Percentiles rank a stretch among this genome's conserved stretches.
phyloP scores from a whole-genome alignment of 2,329 filamentous ascomycete species.

The Phoma herbarum region DNA sequence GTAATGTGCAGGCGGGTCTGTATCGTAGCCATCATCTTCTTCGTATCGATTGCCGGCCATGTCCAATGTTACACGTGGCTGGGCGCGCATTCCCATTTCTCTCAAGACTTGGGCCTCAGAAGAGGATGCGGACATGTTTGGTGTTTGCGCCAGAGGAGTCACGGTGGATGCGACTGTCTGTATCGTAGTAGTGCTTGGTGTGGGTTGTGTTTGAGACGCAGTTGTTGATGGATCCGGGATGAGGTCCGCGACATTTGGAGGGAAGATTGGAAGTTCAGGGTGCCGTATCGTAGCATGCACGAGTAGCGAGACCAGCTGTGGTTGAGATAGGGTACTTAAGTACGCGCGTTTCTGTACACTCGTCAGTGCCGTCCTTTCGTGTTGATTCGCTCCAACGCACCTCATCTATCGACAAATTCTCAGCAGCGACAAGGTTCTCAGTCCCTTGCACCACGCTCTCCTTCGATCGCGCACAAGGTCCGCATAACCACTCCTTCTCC shows the following conservation, averaged over 20 bases:
- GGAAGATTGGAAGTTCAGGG: constrained; percentile 72
- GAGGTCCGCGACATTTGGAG: constrained; percentile 46
- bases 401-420: constrained; percentile 54
- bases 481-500: constrained; percentile 76
- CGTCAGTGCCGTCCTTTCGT: not conserved
- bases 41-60: constrained; percentile 40
- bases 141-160: constrained; percentile 31
- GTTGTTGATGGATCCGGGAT: constrained; percentile 29
- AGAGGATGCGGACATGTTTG: constrained; percentile 40
- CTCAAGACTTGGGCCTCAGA: constrained; percentile 47
- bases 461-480: constrained; percentile 60
- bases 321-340: constrained; percentile 67
- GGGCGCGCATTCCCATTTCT: constrained; percentile 31
- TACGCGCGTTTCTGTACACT: constrained; percentile 67
- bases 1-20: constrained; percentile 65
- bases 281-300: constrained; percentile 68
- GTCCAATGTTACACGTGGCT: constrained; percentile 30
- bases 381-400: constrained; percentile 39
- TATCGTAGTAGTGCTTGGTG: constrained; percentile 21
- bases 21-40: constrained; percentile 63
- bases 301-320: constrained; percentile 70
- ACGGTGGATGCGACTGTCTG: constrained; percentile 46
- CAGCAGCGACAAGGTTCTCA: constrained; percentile 51
- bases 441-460: constrained; percentile 45
- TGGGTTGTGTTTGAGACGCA: constrained; percentile 26